phyloP scores from a whole-genome alignment of 148 eudicot species.

The Polygonum aviculare region DNA sequence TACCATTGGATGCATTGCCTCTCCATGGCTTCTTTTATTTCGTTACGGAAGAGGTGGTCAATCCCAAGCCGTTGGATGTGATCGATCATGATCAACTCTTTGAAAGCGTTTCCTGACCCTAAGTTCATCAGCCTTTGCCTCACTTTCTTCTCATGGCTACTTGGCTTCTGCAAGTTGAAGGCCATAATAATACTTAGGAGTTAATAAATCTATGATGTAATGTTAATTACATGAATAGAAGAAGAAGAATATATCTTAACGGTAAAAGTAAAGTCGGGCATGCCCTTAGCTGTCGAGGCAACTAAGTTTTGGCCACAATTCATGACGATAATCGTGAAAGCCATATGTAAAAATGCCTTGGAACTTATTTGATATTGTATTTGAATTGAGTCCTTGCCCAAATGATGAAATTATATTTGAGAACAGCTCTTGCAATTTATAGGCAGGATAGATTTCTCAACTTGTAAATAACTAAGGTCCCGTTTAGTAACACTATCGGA shows the following conservation, averaged over 20 bases:
- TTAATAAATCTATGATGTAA: no score
- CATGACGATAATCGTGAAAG: not conserved
- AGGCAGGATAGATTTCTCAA: not conserved
- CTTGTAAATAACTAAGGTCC: no score
- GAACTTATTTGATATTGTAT: no score
- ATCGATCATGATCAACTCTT: not conserved
- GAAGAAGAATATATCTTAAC: no score
- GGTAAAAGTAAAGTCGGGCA: not conserved
- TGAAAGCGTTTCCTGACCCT: not conserved
- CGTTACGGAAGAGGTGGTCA: not conserved
- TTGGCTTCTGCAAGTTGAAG: not conserved
- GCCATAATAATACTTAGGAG: no score
- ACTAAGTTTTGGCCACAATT: not conserved
- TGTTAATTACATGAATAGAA: no score
- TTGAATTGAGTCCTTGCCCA: no score
- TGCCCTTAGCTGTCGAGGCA: not conserved
- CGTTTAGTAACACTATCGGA: no score
- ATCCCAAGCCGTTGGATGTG: slow-evolving; percentile 2
- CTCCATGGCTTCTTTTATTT: not conserved
- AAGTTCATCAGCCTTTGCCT: not conserved
- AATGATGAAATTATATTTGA: no score
- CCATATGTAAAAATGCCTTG: not conserved
- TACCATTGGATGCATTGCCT: not conserved
- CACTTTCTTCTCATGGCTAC: not conserved
- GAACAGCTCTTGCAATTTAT: not conserved